Conservation (phyloP, 176 grass and related monocot species). For the Microstegium vimineum region DNA sequence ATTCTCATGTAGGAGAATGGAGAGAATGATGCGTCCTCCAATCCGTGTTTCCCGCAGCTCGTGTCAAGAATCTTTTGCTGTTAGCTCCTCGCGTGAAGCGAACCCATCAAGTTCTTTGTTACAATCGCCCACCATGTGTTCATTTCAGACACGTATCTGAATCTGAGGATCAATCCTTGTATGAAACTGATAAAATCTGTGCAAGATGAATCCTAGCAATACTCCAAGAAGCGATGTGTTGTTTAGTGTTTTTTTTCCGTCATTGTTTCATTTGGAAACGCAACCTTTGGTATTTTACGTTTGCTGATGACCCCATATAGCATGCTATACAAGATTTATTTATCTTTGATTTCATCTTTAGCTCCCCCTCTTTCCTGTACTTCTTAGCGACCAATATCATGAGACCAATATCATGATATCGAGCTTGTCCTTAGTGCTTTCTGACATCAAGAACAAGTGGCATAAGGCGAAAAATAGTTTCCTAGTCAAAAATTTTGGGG, state of each 20-base stretch:
- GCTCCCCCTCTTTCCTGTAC: background rate
- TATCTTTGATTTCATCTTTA: background rate
- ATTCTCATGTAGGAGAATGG: background rate
- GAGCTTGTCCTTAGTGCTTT: background rate
- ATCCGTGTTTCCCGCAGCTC: slow-evolving; percentile 29
- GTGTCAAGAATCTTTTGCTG: slow-evolving; percentile 7
- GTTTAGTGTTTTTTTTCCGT: background rate
- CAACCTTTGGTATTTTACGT: too few relatives aligned
- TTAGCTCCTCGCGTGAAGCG: background rate
- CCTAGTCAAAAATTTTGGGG: background rate
- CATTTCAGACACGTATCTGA: background rate
- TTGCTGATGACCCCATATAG: background rate
- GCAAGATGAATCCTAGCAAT: background rate
- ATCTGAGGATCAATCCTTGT: background rate
- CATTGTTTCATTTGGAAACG: background rate
- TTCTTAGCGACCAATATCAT: slow-evolving; percentile 21
- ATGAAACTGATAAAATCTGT: background rate
- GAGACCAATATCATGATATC: slow-evolving; percentile 17
- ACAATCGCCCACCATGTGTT: background rate
- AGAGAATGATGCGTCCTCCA: slow-evolving; percentile 29
- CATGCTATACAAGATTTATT: background rate
- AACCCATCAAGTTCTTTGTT: background rate
- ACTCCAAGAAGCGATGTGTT: background rate
- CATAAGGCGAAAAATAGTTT: background rate
- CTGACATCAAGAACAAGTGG: background rate